Evolutionary conservation across 2,329 filamentous ascomycete genomes (phyloP).

Genomic region (Colletotrichum orchidophilum): DNA sequence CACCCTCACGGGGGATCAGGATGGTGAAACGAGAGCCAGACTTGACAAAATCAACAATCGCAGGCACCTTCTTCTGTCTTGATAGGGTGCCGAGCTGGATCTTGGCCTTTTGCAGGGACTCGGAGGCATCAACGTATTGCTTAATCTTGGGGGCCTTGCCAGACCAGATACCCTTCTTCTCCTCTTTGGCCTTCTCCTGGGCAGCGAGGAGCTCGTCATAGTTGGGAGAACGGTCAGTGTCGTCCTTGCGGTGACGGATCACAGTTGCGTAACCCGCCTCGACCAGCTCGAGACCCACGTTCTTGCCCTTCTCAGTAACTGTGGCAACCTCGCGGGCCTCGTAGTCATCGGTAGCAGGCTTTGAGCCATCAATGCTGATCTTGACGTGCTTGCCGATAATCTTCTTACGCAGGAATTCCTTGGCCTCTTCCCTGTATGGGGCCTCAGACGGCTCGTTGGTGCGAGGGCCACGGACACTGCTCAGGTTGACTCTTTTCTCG

Average conservation of each 20-base stretch:
- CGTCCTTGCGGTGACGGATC: conserved; percentile 93
- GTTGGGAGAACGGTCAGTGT: conserved; percentile 91
- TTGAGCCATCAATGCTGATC: conserved; percentile 88
- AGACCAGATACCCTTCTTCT: conserved; percentile 95
- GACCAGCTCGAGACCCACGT: conserved; percentile 85
- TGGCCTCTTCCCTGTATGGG: conserved; percentile 90
- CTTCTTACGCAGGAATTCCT: conserved; percentile 94
- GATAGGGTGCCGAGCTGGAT: conserved; percentile 88
- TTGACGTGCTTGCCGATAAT: conserved; percentile 96
- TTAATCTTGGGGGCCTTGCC: conserved; percentile 85
- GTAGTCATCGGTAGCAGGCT: conserved; percentile 88
- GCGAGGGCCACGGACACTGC: conserved; percentile 94
- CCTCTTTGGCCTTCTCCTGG: conserved; percentile 84
- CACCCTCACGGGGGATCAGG: conserved; percentile 88
- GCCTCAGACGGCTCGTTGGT: conserved; percentile 85
- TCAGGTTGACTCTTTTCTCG: conserved; percentile 91
- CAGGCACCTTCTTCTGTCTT: conserved; percentile 91
- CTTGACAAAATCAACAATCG: conserved; percentile 96
- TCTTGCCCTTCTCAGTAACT: conserved; percentile 83
- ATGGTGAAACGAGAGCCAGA: conserved; percentile 95
- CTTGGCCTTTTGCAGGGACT: conserved; percentile 94
- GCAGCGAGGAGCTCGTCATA: conserved; percentile 89
- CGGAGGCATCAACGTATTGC: conserved; percentile 89
- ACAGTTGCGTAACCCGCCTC: conserved; percentile 94
- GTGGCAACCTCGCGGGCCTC: conserved; percentile 96